Conservation (phyloP, 1,284 basidiomycete genomes). For the Pseudozyma flocculosa region DNA sequence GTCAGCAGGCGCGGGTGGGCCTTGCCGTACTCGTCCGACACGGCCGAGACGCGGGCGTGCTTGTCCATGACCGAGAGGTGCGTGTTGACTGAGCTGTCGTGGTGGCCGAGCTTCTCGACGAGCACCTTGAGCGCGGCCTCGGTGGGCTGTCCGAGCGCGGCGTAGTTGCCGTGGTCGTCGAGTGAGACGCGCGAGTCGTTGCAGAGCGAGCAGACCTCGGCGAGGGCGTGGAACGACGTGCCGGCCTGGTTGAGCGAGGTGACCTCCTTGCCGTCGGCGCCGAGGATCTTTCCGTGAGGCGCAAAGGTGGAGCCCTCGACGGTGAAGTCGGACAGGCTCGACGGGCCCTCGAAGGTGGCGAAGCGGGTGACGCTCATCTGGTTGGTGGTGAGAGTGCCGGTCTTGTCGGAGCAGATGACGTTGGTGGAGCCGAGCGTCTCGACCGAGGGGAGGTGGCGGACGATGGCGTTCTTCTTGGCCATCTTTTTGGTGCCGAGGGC, state of each 20-base stretch:
- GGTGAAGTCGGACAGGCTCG: conserved; percentile 31
- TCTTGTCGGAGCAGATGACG: conserved; percentile 59
- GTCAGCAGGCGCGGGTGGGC: conserved; percentile 78
- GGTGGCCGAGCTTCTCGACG: conserved; percentile 75
- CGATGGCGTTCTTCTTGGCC: conserved; percentile 57
- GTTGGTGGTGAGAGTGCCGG: conserved; percentile 57
- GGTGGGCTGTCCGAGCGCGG: conserved; percentile 91
- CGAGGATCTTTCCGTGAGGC: conserved; percentile 41
- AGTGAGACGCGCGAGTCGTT: conserved; percentile 51
- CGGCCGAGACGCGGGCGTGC: conserved; percentile 71
- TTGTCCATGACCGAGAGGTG: conserved; percentile 67
- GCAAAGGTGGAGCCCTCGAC: conserved; percentile 53
- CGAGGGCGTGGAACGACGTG: conserved; percentile 50
- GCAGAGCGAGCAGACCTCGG: conserved; percentile 52
- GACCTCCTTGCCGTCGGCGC: conserved; percentile 24
- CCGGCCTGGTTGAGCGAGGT: conserved; percentile 38
- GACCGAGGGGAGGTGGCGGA: conserved; percentile 54
- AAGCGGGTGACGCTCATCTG: conserved; percentile 56
- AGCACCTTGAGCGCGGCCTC: conserved; percentile 64
- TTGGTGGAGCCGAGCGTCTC: conserved; percentile 57
- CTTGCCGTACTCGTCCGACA: conserved; percentile 77
- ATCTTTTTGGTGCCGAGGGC: conserved; percentile 58
- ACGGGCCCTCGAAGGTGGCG: conserved; percentile 16
- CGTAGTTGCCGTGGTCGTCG: conserved; percentile 72
- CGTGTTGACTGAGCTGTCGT: conserved; percentile 60